A percentile compares a stretch with the other conserved stretches of the same genome.
Conservation (phyloP, 208 protist genomes). For the Entamoeba invadens region DNA sequence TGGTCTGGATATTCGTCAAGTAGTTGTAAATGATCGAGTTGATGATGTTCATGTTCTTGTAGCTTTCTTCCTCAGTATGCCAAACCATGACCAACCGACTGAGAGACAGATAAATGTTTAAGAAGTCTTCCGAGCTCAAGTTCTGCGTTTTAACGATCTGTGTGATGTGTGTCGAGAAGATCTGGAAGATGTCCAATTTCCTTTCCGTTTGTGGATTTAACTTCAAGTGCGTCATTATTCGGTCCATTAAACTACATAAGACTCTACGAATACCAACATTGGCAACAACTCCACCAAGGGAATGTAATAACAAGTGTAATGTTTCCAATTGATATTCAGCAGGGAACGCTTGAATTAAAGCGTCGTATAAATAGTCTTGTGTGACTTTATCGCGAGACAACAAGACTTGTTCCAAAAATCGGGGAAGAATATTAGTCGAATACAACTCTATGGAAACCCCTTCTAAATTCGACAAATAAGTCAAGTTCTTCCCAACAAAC, state of each 20-base stretch:
- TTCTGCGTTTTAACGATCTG: not conserved
- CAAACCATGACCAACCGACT: not conserved
- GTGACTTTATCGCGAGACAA: not conserved
- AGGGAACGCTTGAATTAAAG: not conserved
- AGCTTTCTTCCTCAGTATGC: not conserved
- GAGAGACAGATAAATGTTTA: not conserved
- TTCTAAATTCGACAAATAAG: not conserved
- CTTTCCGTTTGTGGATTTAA: not conserved
- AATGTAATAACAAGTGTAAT: not conserved
- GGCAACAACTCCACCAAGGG: not conserved
- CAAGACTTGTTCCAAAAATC: not conserved
- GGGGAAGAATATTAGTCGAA: not conserved
- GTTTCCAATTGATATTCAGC: not conserved
- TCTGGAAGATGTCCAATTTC: not conserved
- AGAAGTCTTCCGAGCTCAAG: not conserved
- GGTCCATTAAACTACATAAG: not conserved
- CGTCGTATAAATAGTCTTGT: constrained; percentile 3
- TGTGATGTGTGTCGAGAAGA: not conserved
- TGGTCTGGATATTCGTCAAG: not conserved
- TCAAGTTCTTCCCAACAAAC: not conserved
- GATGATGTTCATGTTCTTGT: not conserved
- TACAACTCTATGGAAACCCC: not conserved
- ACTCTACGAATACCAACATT: not conserved
- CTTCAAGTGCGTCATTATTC: not conserved
- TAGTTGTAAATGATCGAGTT: not conserved